Evolutionary conservation across 2,329 filamentous ascomycete genomes (phyloP).

Genomic region (Fusarium sp.): DNA sequence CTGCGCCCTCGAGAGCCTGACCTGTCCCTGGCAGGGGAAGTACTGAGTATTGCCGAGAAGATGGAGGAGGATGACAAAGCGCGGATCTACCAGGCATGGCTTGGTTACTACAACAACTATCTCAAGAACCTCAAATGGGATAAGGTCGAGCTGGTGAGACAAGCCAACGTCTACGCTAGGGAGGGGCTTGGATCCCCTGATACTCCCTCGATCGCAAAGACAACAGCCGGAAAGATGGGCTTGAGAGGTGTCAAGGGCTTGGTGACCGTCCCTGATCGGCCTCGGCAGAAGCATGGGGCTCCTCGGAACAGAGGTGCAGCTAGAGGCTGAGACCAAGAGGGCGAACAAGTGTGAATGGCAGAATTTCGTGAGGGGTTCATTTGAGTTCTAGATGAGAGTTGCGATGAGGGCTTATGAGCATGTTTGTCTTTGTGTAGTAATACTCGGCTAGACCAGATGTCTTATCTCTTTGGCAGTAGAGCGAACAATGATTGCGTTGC

Average conservation of each 20-base stretch:
- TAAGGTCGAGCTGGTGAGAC: constrained; percentile 58
- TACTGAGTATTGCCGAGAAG: constrained; percentile 52
- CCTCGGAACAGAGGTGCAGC: neutral
- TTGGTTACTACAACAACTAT: constrained; percentile 67
- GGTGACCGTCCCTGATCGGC: constrained; percentile 57
- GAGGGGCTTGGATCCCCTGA: constrained; percentile 60
- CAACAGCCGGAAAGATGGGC: constrained; percentile 67
- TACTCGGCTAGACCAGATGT: neutral
- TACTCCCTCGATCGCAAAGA: constrained; percentile 60
- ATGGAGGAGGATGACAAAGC: constrained; percentile 59
- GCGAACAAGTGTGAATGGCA: neutral
- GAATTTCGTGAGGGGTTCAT: neutral
- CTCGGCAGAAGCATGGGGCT: constrained; percentile 44
- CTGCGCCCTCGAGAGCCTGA: constrained; percentile 61
- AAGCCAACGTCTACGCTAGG: constrained; percentile 63
- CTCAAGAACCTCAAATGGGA: constrained; percentile 58
- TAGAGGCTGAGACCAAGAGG: neutral
- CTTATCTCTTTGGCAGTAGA: neutral
- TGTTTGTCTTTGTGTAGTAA: neutral
- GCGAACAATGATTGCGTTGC: neutral
- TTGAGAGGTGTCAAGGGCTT: constrained; percentile 64
- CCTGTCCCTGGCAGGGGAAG: constrained; percentile 54
- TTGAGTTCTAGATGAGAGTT: neutral
- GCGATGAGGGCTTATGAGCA: neutral
- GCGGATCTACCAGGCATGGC: constrained; percentile 67